Conservation (phyloP, 2,329 filamentous ascomycete species). For the Drechslera avenae region DNA sequence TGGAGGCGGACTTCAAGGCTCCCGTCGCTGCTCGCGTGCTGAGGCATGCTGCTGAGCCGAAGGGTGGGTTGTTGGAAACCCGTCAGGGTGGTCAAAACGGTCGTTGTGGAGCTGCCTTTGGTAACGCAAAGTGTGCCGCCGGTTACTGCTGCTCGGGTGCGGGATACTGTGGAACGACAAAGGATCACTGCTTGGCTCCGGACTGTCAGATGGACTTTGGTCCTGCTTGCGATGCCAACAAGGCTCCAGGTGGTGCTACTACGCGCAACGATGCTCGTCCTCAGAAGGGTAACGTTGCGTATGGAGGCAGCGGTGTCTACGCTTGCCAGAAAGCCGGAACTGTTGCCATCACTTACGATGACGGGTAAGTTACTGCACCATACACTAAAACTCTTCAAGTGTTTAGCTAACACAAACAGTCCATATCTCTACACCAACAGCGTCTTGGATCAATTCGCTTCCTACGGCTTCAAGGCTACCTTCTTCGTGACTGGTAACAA, state of each 20-base stretch:
- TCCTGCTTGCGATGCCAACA: conserved; percentile 64
- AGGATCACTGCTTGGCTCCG: conserved; percentile 63
- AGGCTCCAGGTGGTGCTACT: conserved; percentile 58
- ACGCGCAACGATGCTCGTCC: conserved; percentile 60
- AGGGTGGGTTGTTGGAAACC: conserved; percentile 31
- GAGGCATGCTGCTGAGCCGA: conserved; percentile 21
- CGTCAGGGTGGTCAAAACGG: conserved; percentile 45
- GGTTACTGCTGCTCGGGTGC: conserved; percentile 45
- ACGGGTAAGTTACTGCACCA: conserved; percentile 51
- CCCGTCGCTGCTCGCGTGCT: conserved; percentile 31
- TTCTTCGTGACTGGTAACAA: conserved; percentile 69
- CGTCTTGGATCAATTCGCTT: conserved; percentile 65
- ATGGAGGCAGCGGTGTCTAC: conserved; percentile 63
- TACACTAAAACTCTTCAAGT: too few relatives aligned
- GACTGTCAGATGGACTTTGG: conserved; percentile 66
- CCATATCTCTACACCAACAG: conserved; percentile 65
- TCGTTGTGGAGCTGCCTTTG: conserved; percentile 39
- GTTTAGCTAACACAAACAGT: background rate
- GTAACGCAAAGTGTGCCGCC: conserved; percentile 36
- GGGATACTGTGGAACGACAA: conserved; percentile 60
- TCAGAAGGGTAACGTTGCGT: conserved; percentile 59
- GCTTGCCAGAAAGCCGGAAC: conserved; percentile 59
- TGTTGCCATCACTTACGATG: conserved; percentile 70
- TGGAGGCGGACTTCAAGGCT: conserved; percentile 30
- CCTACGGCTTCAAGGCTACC: conserved; percentile 65